Base-by-base conservation (phyloP, 1,284 basidiomycete genomes). In the Omphalotus olearius region DNA sequence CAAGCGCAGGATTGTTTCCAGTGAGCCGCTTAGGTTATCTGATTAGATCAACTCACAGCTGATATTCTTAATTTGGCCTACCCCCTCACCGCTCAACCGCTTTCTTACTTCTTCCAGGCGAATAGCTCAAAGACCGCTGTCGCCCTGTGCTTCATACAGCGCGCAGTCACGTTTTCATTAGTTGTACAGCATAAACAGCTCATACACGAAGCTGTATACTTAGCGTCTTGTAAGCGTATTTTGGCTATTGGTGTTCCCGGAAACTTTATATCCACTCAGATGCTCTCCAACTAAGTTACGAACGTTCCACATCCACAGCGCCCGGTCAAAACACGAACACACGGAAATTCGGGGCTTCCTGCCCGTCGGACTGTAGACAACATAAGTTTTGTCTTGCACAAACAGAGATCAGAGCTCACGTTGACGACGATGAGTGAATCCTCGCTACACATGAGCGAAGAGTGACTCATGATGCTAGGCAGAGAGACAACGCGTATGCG, bases 371-470 rank as follows among this genome's bases (percentile, higher is more conserved):
- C 38, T 49, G 33, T 10, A 33, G 7, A 14, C 20, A 42, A 33
- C 14, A 25, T 30, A n/a, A 26, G 37, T 49, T 13, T 41, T 28
- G 11, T 41, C 36, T 26, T 6, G 25, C 38, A 28, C 20, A 9
- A 10, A 35, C 6, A 6, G 33, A 13, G 40, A 14, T 11, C 2
- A 25, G 13, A 14, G 23, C 18, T n/a, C 28, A 26, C 26, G 10
- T 52, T 28, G 13, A 52, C 51, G 6, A 47, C 39, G 23, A 52
- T 47, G 6, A 52, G 28, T 3, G 51, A 47, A 43, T 52, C 51
- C 18, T 52, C 51, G 28, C 39, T 37, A 37, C 51, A 52, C 51
- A 52, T 52, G 16, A 39, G 7, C 30, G 51, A 33, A 28, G 9
- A 40, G 14, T 2, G 18, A 3, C 23, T 33, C 23, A 7, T 17